phyloP scores from a whole-genome alignment of 768 basidiomycete genomes.

The Clitopilus passeckerianus region DNA sequence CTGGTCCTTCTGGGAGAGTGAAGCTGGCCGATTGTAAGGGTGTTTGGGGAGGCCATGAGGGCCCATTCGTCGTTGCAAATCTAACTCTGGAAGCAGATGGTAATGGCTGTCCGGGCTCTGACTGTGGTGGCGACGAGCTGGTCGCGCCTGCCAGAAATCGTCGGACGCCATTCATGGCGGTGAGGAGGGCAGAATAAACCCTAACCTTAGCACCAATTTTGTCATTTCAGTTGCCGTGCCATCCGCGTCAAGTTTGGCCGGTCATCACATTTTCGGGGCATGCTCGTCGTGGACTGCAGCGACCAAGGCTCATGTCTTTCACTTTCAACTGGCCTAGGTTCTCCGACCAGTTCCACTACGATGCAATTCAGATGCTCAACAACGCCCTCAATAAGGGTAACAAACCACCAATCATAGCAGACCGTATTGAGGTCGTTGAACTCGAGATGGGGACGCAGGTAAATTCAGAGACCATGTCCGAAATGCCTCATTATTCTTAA shows the following conservation, averaged over 20 bases:
- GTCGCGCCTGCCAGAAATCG: constrained; percentile 50
- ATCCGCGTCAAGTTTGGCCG: background rate
- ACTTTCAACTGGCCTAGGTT: constrained; percentile 97
- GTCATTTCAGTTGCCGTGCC: constrained; percentile 1
- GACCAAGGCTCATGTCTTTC: constrained; percentile 60
- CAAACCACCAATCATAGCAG: constrained; percentile 96
- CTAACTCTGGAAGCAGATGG: constrained; percentile 8
- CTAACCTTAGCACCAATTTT: constrained; percentile 5
- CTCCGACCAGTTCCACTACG: constrained; percentile 92
- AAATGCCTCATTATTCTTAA: background rate
- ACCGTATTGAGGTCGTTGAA: constrained; percentile 96
- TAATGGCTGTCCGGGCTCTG: constrained; percentile 11
- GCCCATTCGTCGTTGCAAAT: constrained; percentile 14
- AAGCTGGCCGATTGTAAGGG: constrained; percentile 25
- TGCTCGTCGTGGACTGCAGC: background rate
- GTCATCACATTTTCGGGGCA: background rate
- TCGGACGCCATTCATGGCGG: constrained; percentile 66
- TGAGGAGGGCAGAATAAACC: constrained; percentile 4
- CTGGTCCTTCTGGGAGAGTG: constrained; percentile 24
- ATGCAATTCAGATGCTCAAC: constrained; percentile 96
- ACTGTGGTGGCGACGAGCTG: constrained; percentile 21
- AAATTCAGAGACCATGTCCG: constrained; percentile 11
- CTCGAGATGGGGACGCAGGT: constrained; percentile 99
- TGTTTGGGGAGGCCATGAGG: constrained; percentile 42
- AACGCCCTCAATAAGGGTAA: constrained; percentile 95